Evolutionary conservation across 2,329 filamentous ascomycete species (phyloP).

Genomic region (Moelleriella libera): DNA sequence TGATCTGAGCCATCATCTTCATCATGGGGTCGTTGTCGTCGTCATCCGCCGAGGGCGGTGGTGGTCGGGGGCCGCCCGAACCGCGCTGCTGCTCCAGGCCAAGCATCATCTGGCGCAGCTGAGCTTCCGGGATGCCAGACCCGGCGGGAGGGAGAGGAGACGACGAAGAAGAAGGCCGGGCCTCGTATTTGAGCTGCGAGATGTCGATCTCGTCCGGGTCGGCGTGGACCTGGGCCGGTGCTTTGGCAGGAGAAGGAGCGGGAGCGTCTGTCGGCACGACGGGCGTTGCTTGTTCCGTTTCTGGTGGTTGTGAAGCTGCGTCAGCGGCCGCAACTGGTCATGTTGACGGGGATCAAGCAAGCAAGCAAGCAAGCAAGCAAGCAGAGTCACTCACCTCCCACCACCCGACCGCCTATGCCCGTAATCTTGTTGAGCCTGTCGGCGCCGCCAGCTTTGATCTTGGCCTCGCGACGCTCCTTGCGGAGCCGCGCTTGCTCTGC

Average conservation of each 20-base stretch:
- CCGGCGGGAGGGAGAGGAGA: slow-evolving; percentile 17
- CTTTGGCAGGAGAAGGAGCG: not conserved
- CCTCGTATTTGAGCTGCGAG: slow-evolving; percentile 54
- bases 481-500: slow-evolving; percentile 58
- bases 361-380: too few relatives aligned
- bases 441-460: slow-evolving; percentile 58
- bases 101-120: slow-evolving; percentile 51
- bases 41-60: not conserved
- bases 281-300: slow-evolving; percentile 6
- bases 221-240: not conserved
- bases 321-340: not conserved
- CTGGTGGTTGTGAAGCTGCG: not conserved
- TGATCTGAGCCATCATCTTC: slow-evolving; percentile 64
- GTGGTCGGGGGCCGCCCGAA: too few relatives aligned
- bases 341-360: too few relatives aligned
- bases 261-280: not conserved
- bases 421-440: slow-evolving; percentile 63
- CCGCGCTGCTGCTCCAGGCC: slow-evolving; percentile 14
- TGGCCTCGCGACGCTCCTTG: slow-evolving; percentile 67
- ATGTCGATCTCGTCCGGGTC: slow-evolving; percentile 71
- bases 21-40: slow-evolving; percentile 26
- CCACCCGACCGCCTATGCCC: slow-evolving; percentile 38
- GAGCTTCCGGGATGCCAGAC: slow-evolving; percentile 17
- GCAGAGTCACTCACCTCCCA: slow-evolving; percentile 13
- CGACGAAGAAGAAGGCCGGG: too few relatives aligned